These are phyloP conservation scores for Logfia minima DNA, from an alignment of 129 eudicot genomes.

Conservation along the genomic window DNA sequence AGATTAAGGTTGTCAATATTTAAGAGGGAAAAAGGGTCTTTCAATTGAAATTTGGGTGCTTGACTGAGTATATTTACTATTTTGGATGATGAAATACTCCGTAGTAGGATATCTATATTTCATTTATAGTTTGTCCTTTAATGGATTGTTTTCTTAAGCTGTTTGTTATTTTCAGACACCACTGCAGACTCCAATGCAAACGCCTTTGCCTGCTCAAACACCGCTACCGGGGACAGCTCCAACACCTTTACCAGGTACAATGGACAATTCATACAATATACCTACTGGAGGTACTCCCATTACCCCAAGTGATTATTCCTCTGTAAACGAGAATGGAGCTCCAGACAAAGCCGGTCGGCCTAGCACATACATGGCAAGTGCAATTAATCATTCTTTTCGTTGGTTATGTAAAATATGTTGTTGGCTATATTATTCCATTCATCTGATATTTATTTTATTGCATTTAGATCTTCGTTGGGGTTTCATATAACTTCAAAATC, in stretches of 20 bases:
- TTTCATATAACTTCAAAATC: not conserved
- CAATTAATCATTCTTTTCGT: not conserved
- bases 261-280: constrained; percentile 74
- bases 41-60: not conserved
- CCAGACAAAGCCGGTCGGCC: constrained; percentile 66
- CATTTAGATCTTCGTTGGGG: not conserved
- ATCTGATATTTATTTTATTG: not conserved
- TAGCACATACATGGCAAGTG: constrained; percentile 76
- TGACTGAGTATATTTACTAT: not conserved
- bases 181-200: constrained; percentile 65
- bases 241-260: constrained; percentile 69
- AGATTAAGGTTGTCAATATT: constrained; percentile 5
- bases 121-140: not conserved
- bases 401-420: not conserved
- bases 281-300: constrained; percentile 93
- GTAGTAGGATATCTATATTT: not conserved
- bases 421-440: constrained; percentile 1
- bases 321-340: constrained; percentile 55
- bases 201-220: constrained; percentile 83
- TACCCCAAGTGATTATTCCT: constrained; percentile 74
- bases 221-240: constrained; percentile 81
- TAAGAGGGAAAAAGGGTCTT: constrained; percentile 12
- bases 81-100: not conserved
- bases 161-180: constrained; percentile 52
- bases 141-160: not conserved